These are phyloP conservation scores for Luffa aegyptiaca DNA, from an alignment of 306 rosid species.

Conservation along the genomic window DNA sequence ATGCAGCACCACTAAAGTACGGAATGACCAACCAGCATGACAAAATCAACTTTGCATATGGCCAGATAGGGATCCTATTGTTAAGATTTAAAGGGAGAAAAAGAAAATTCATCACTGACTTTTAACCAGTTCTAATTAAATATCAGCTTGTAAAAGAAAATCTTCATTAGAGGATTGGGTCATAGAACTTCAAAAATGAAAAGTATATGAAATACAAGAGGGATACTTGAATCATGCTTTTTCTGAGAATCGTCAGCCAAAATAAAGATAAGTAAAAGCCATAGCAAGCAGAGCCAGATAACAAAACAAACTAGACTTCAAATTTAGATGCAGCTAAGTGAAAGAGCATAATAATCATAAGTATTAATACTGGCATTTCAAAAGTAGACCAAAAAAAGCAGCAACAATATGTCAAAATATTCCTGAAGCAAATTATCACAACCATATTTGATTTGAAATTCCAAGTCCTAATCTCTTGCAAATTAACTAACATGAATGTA, in stretches of 20 bases:
- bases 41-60: conserved; percentile 72
- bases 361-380: background rate
- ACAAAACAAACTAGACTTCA: background rate
- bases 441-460: background rate
- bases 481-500: background rate
- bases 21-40: conserved; percentile 96
- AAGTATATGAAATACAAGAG: background rate
- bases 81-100: background rate
- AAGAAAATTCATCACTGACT: conserved; percentile 1
- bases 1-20: conserved; percentile 86
- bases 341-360: too few species aligned
- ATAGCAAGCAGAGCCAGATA: background rate
- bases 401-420: background rate
- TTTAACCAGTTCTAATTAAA: background rate
- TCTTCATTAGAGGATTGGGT: background rate
- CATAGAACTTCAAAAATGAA: background rate
- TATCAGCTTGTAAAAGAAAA: background rate
- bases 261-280: background rate
- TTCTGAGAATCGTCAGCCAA: background rate
- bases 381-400: background rate
- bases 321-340: background rate
- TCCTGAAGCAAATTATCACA: background rate
- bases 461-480: background rate
- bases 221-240: background rate
- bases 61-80: conserved; percentile 92